Evolutionary conservation across 148 eudicot genomes (phyloP).

Genomic region (Dianthus caryophyllus): DNA sequence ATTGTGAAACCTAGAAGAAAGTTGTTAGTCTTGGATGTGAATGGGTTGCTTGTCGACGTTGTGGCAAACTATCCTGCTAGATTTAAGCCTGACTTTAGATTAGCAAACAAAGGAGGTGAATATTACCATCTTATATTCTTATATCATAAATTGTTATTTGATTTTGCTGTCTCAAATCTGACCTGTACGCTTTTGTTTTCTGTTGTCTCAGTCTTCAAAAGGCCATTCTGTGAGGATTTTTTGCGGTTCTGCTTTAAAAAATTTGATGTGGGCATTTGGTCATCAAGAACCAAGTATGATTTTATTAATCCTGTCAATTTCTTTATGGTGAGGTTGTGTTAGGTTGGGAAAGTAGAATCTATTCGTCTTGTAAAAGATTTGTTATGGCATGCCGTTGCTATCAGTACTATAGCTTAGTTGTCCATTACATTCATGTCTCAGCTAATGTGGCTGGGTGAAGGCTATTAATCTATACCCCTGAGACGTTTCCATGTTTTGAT

Average conservation of each 20-base stretch:
- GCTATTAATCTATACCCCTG: too few species aligned
- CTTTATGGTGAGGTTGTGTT: too few species aligned
- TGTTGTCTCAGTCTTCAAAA: constrained; percentile 59
- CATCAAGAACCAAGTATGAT: constrained; percentile 67
- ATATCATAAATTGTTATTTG: constrained; percentile 13
- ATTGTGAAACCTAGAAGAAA: constrained; percentile 30
- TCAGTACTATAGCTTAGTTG: too few species aligned
- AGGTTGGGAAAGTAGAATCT: too few species aligned
- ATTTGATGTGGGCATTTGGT: constrained; percentile 79
- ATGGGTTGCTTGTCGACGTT: constrained; percentile 75
- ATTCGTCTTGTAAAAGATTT: too few species aligned
- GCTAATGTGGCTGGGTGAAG: too few species aligned
- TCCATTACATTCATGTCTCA: too few species aligned
- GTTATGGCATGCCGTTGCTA: too few species aligned
- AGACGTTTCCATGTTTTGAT: too few species aligned
- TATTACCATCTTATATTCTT: not conserved
- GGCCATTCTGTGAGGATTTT: constrained; percentile 78
- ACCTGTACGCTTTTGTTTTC: constrained; percentile 1
- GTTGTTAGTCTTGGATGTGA: constrained; percentile 81
- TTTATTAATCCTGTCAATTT: constrained; percentile 14
- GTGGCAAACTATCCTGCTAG: constrained; percentile 19
- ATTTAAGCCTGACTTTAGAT: constrained; percentile 30
- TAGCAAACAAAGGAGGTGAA: constrained; percentile 58
- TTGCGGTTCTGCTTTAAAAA: constrained; percentile 67
- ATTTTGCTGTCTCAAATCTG: too few species aligned